Conservation (phyloP, 2,329 filamentous ascomycete genomes). For the Exophiala xenobiotica region DNA sequence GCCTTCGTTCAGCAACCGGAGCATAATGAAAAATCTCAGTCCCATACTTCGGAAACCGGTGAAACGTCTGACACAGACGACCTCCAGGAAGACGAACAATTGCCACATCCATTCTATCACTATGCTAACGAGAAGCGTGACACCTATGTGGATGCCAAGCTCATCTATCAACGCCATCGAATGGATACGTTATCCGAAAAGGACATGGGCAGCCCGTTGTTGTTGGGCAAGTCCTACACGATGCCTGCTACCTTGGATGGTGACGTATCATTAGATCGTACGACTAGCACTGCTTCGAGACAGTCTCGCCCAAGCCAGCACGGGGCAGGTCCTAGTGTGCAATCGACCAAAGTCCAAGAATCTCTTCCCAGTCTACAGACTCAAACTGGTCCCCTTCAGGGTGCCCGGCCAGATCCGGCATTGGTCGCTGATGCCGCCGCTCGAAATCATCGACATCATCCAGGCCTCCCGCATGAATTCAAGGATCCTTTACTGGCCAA, state of each 20-base stretch:
- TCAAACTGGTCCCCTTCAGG: slow-evolving; percentile 18
- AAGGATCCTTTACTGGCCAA: slow-evolving; percentile 54
- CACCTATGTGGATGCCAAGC: slow-evolving; percentile 89
- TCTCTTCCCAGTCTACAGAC: slow-evolving; percentile 26
- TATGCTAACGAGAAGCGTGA: slow-evolving; percentile 91
- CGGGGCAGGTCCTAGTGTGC: slow-evolving; percentile 8
- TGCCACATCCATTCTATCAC: slow-evolving; percentile 72
- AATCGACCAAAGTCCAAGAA: slow-evolving; percentile 19
- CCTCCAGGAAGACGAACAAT: slow-evolving; percentile 21
- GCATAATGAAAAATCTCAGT: slow-evolving; percentile 9
- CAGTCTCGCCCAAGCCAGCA: slow-evolving; percentile 28
- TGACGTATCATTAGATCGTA: slow-evolving; percentile 27
- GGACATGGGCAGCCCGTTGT: slow-evolving; percentile 34
- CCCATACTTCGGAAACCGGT: slow-evolving; percentile 14
- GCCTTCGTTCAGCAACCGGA: slow-evolving; percentile 8
- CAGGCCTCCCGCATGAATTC: slow-evolving; percentile 54
- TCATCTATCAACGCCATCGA: slow-evolving; percentile 91
- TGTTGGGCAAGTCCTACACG: slow-evolving; percentile 35
- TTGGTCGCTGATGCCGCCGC: slow-evolving; percentile 50
- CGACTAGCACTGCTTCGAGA: slow-evolving; percentile 30
- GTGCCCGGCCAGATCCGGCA: slow-evolving; percentile 14
- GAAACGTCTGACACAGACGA: slow-evolving; percentile 23
- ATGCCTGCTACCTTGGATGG: slow-evolving; percentile 25
- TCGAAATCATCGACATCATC: slow-evolving; percentile 51
- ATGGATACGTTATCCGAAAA: slow-evolving; percentile 49